These are phyloP conservation scores for Aureobasidium sp. DNA, from an alignment of 2,329 filamentous ascomycete species.

Conservation along the genomic window DNA sequence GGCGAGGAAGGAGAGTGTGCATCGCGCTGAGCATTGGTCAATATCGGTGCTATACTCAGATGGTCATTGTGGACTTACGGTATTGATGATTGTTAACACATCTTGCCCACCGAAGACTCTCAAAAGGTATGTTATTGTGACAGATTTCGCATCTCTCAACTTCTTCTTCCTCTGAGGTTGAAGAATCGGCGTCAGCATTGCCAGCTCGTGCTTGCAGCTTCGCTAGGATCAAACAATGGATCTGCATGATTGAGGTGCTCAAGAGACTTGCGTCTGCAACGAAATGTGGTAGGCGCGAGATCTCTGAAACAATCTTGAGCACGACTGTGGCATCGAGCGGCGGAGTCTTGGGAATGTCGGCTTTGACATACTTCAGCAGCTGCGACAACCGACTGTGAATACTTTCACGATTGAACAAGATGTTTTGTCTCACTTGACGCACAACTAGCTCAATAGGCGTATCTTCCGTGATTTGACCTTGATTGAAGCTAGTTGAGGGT, in stretches of 20 bases:
- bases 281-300: conserved; percentile 20
- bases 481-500: neutral
- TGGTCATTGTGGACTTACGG: conserved; percentile 27
- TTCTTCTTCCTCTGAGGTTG: conserved; percentile 8
- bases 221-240: conserved; percentile 15
- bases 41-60: neutral
- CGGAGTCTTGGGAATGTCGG: neutral
- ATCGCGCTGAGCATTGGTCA: conserved; percentile 37
- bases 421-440: conserved; percentile 10
- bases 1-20: conserved; percentile 47
- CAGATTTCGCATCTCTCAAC: conserved; percentile 49
- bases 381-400: conserved; percentile 4
- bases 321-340: conserved; percentile 14
- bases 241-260: conserved; percentile 16
- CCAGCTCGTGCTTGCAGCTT: conserved; percentile 13
- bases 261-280: conserved; percentile 20
- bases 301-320: conserved; percentile 18
- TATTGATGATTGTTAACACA: conserved; percentile 49
- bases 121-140: conserved; percentile 40
- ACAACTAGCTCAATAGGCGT: conserved; percentile 1
- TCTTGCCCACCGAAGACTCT: conserved; percentile 39
- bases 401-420: conserved; percentile 7
- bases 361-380: conserved; percentile 12
- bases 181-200: neutral
- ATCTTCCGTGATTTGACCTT: conserved; percentile 11